These are phyloP conservation scores for Debaryomyces tyrocola DNA, from an alignment of 805 yeast species.

Conservation along the genomic window DNA sequence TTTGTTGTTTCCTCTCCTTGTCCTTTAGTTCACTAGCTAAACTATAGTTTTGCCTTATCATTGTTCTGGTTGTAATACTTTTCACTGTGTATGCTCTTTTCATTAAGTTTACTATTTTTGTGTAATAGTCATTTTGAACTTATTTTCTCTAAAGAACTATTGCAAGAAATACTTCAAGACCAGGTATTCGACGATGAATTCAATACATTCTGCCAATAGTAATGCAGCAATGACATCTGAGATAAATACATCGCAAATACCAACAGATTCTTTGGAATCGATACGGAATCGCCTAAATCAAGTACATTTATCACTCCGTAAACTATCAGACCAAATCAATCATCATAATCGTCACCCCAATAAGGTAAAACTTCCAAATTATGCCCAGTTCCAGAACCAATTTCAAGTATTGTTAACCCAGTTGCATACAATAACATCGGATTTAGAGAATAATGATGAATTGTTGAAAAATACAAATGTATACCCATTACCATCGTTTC, in stretches of 20 bases:
- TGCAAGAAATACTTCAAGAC: not conserved
- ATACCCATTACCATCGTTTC: slow-evolving; percentile 82
- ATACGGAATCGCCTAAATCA: slow-evolving; percentile 42
- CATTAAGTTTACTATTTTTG: not conserved
- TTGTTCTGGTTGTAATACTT: slow-evolving; percentile 1
- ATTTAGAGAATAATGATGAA: slow-evolving; percentile 61
- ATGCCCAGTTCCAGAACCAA: slow-evolving; percentile 78
- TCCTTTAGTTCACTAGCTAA: slow-evolving; percentile 38
- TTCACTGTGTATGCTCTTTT: not conserved
- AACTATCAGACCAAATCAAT: slow-evolving; percentile 36
- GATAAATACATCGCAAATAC: slow-evolving; percentile 24
- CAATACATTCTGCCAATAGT: not conserved
- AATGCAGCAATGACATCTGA: not conserved
- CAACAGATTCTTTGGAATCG: slow-evolving; percentile 39
- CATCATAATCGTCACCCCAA: slow-evolving; percentile 36
- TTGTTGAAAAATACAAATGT: slow-evolving; percentile 67
- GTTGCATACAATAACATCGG: slow-evolving; percentile 69
- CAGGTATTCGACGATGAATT: not conserved
- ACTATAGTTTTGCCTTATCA: slow-evolving; percentile 33
- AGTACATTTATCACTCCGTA: slow-evolving; percentile 40
- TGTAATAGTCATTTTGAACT: not conserved
- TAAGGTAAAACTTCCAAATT: slow-evolving; percentile 39
- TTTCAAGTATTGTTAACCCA: slow-evolving; percentile 83
- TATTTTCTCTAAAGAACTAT: not conserved
- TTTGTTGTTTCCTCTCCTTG: slow-evolving; percentile 35